Conservation (phyloP, 2,329 filamentous ascomycete species). For the Pseudopyricularia javanii region DNA sequence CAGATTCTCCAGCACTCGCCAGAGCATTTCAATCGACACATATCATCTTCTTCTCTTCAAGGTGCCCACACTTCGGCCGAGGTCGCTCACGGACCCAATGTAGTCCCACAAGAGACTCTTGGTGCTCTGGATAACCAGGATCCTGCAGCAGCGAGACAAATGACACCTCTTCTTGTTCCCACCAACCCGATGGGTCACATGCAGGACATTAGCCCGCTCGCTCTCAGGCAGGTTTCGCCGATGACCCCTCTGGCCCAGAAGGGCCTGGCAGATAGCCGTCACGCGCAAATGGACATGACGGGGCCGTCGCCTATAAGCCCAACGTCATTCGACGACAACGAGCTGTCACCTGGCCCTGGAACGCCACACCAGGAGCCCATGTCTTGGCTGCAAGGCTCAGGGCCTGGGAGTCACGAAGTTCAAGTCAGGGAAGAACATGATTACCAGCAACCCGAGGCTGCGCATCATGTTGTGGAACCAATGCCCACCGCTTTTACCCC, state of each 20-base stretch:
- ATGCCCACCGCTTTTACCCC: constrained; percentile 10
- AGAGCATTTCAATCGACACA: neutral
- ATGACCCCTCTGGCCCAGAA: constrained; percentile 5
- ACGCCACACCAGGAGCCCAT: constrained; percentile 1
- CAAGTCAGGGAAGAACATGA: neutral
- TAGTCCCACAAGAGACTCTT: neutral
- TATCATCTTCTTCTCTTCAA: neutral
- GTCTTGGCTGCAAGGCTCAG: neutral
- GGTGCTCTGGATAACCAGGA: neutral
- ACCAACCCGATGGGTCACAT: neutral
- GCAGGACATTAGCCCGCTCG: constrained; percentile 9
- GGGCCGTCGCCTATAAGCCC: neutral
- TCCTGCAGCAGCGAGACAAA: constrained; percentile 3
- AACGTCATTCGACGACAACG: neutral
- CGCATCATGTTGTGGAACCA: constrained; percentile 7
- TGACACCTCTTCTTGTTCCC: constrained; percentile 7
- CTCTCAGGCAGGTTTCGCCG: constrained; percentile 7
- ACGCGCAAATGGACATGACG: constrained; percentile 3
- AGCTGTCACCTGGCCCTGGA: constrained; percentile 3
- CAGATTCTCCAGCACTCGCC: neutral
- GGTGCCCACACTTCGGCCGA: neutral
- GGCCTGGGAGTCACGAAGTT: neutral
- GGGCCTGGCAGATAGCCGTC: constrained; percentile 16
- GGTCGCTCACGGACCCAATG: neutral
- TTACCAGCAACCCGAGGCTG: constrained; percentile 8